Conservation (phyloP, 2,329 filamentous ascomycete genomes). For the Hypoxylon rubiginosum region DNA sequence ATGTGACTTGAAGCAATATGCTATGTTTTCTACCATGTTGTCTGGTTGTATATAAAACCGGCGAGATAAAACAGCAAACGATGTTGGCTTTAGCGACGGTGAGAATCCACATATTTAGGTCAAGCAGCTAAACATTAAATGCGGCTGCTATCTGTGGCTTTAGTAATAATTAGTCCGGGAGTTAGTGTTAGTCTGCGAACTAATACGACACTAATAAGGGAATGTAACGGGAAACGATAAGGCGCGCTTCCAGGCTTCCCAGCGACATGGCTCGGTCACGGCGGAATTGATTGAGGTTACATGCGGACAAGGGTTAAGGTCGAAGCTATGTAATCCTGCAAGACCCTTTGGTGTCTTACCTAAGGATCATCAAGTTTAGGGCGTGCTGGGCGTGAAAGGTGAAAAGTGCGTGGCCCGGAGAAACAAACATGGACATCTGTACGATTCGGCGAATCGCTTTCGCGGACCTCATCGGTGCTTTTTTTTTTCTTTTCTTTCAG, state of each 20-base stretch:
- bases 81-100: conserved; percentile 14
- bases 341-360: conserved; percentile 15
- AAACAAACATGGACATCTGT: conserved; percentile 35
- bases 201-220: conserved; percentile 32
- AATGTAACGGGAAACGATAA: conserved; percentile 33
- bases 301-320: conserved; percentile 22
- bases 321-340: conserved; percentile 9
- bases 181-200: conserved; percentile 25
- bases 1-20: neutral
- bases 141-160: conserved; percentile 19
- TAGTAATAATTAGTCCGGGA: conserved; percentile 29
- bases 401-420: conserved; percentile 29
- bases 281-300: conserved; percentile 34
- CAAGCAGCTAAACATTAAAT: conserved; percentile 20
- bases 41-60: conserved; percentile 1
- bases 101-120: conserved; percentile 22
- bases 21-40: neutral
- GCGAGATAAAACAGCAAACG: conserved; percentile 13
- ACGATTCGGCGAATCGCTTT: conserved; percentile 34
- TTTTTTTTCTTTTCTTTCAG: no score
- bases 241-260: conserved; percentile 25
- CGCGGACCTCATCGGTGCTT: conserved; percentile 1
- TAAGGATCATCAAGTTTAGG: conserved; percentile 13
- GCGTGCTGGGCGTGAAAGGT: no score
- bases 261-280: conserved; percentile 29